phyloP scores from a whole-genome alignment of 768 basidiomycete species.

The Mycena belliarum region DNA sequence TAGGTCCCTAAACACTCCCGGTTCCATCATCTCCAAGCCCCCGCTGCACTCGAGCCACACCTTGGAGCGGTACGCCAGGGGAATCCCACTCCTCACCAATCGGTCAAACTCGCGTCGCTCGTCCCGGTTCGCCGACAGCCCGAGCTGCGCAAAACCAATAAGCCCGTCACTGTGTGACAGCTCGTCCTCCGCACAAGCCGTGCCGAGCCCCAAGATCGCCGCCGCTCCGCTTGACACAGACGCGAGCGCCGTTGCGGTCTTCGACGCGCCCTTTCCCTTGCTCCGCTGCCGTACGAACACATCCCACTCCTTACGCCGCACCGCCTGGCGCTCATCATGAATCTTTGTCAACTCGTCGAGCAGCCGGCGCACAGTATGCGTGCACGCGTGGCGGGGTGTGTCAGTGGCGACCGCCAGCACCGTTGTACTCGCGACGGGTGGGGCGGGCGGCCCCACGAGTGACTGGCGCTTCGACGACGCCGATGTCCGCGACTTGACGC shows the following conservation, averaged over 20 bases:
- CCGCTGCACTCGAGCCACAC: slow-evolving; percentile 95
- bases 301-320: slow-evolving; percentile 83
- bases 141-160: slow-evolving; percentile 90
- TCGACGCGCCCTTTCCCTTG: slow-evolving; percentile 40
- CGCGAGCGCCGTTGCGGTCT: slow-evolving; percentile 28
- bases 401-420: slow-evolving; percentile 59
- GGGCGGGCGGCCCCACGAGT: background rate
- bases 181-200: slow-evolving; percentile 69
- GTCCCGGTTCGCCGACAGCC: slow-evolving; percentile 71
- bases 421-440: slow-evolving; percentile 1
- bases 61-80: slow-evolving; percentile 83
- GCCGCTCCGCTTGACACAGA: slow-evolving; percentile 50
- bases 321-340: slow-evolving; percentile 76
- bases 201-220: slow-evolving; percentile 67
- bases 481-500: slow-evolving; percentile 51
- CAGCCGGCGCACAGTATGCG: slow-evolving; percentile 70
- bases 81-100: slow-evolving; percentile 84
- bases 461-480: slow-evolving; percentile 53
- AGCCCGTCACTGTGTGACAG: slow-evolving; percentile 80
- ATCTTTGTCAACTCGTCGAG: slow-evolving; percentile 76
- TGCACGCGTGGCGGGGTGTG: slow-evolving; percentile 75
- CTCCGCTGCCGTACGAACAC: slow-evolving; percentile 74
- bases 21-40: slow-evolving; percentile 88
- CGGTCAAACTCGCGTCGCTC: slow-evolving; percentile 79
- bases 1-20: slow-evolving; percentile 86